Percentiles rank a stretch among this genome's conserved stretches.
phyloP scores from a whole-genome alignment of 768 basidiomycete species.

The Russula sp. region DNA sequence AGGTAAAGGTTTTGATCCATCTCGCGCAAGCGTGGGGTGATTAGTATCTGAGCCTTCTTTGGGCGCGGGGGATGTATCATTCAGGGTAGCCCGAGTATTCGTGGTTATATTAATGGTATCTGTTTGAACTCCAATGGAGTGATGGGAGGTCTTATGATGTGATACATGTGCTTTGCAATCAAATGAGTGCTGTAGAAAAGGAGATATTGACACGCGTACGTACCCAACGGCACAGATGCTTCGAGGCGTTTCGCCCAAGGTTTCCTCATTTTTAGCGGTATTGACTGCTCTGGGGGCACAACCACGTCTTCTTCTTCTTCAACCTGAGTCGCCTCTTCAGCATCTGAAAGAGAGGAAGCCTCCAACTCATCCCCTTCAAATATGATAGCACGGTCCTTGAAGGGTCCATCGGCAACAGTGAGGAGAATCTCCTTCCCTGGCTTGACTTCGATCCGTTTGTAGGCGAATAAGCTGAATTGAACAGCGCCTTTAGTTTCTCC shows the following conservation, averaged over 20 bases:
- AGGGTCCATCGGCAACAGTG: slow-evolving; percentile 52
- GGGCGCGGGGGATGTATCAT: slow-evolving; percentile 1
- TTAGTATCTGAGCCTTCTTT: background rate
- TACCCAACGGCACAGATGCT: slow-evolving; percentile 27
- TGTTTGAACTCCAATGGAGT: slow-evolving; percentile 49
- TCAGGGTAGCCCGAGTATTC: slow-evolving; percentile 22
- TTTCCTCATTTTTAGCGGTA: slow-evolving; percentile 65
- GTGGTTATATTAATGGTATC: slow-evolving; percentile 31
- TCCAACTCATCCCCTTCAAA: slow-evolving; percentile 52
- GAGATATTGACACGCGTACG: background rate
- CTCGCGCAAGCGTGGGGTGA: background rate
- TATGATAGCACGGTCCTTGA: slow-evolving; percentile 56
- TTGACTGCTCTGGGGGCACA: slow-evolving; percentile 38
- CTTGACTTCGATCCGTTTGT: slow-evolving; percentile 66
- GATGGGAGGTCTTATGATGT: slow-evolving; percentile 28
- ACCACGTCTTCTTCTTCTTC: slow-evolving; percentile 43
- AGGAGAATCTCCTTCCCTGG: slow-evolving; percentile 70
- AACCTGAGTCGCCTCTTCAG: slow-evolving; percentile 43
- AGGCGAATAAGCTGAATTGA: slow-evolving; percentile 63
- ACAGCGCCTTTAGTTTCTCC: slow-evolving; percentile 41
- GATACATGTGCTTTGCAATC: slow-evolving; percentile 10
- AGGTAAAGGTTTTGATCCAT: background rate
- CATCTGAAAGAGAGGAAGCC: slow-evolving; percentile 37
- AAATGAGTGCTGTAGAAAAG: slow-evolving; percentile 10
- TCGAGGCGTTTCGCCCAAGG: slow-evolving; percentile 54